These are phyloP conservation scores for Microbotryum violaceum DNA, from an alignment of 1,284 basidiomycete species.

Conservation along the genomic window DNA sequence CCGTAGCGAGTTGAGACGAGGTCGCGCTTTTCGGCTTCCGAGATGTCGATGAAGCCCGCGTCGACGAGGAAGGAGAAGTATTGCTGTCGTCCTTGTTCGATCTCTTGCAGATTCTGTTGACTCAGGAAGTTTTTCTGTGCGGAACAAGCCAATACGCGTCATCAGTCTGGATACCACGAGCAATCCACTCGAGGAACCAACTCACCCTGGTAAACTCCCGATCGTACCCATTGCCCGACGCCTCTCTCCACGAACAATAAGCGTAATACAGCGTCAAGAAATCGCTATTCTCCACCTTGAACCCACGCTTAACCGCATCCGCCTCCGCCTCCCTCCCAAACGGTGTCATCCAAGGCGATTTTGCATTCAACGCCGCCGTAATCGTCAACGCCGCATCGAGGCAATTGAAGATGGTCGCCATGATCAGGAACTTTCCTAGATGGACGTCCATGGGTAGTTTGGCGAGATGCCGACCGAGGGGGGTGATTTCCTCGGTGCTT, in stretches of 20 bases:
- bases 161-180: too few species aligned
- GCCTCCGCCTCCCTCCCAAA: constrained; percentile 84
- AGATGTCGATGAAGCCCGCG: constrained; percentile 71
- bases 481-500: constrained; percentile 80
- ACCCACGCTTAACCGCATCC: constrained; percentile 70
- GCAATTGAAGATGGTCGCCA: constrained; percentile 78
- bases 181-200: neutral
- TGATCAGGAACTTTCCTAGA: constrained; percentile 86
- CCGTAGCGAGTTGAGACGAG: constrained; percentile 62
- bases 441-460: constrained; percentile 95
- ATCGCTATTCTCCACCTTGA: constrained; percentile 85
- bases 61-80: constrained; percentile 68
- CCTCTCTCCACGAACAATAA: constrained; percentile 77
- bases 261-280: constrained; percentile 90
- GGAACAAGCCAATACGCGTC: too few species aligned
- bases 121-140: constrained; percentile 31
- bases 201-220: constrained; percentile 58
- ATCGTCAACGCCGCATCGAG: constrained; percentile 93
- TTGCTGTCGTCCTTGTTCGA: constrained; percentile 93
- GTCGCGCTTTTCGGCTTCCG: constrained; percentile 58
- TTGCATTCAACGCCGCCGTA: constrained; percentile 84
- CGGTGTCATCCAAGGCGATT: constrained; percentile 84
- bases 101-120: constrained; percentile 77
- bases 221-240: constrained; percentile 54
- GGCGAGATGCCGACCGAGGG: constrained; percentile 83